A percentile compares a stretch with the other conserved stretches of the same genome.
Conservation (phyloP, 768 basidiomycete genomes). For the Boletus rubescentipes region DNA sequence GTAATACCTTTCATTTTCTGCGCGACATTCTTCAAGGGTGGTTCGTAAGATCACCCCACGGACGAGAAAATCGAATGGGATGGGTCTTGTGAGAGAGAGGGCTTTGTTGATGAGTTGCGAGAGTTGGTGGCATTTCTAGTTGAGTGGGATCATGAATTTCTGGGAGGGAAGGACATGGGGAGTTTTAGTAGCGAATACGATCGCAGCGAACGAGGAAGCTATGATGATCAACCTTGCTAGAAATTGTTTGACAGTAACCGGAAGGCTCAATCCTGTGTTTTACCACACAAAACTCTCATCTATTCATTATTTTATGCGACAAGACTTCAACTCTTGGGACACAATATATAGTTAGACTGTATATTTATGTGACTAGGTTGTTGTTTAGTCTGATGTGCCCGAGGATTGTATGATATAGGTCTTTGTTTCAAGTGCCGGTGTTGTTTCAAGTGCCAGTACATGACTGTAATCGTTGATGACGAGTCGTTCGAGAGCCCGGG, state of each 20-base stretch:
- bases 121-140: constrained; percentile 94
- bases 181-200: constrained; percentile 21
- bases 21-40: constrained; percentile 72
- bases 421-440: background rate
- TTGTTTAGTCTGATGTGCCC: no score
- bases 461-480: background rate
- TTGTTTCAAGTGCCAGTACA: background rate
- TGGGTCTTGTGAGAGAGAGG: constrained; percentile 63
- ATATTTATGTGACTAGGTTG: no score
- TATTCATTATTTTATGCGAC: no score
- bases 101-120: constrained; percentile 98
- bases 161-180: constrained; percentile 49
- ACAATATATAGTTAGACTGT: no score
- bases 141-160: constrained; percentile 88
- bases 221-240: background rate
- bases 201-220: constrained; percentile 15
- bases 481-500: background rate
- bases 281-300: no score
- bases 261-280: no score
- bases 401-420: no score
- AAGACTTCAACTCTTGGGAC: no score
- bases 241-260: no score
- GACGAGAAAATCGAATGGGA: constrained; percentile 93
- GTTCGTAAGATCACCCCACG: constrained; percentile 74
- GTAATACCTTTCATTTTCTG: constrained; percentile 66